Conservation (phyloP, 2,329 filamentous ascomycete genomes). For the Phialophora expanda region DNA sequence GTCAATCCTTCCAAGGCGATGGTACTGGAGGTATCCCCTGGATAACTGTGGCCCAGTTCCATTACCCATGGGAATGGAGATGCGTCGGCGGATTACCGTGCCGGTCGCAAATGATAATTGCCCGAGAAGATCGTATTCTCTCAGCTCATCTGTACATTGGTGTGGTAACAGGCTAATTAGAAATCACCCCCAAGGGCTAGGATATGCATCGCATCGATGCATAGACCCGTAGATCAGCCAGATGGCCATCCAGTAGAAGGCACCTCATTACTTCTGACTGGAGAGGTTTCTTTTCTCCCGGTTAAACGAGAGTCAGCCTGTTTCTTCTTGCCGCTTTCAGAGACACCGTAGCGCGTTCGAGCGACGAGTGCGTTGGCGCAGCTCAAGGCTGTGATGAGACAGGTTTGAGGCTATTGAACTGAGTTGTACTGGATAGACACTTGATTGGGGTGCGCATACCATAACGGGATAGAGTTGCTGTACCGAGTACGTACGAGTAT, state of each 20-base stretch:
- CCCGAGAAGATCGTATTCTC: not conserved
- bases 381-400: conserved; percentile 14
- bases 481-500: not conserved
- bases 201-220: conserved; percentile 16
- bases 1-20: not conserved
- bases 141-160: conserved; percentile 11
- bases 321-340: conserved; percentile 12
- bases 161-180: conserved; percentile 21
- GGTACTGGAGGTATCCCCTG: not conserved
- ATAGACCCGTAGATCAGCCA: conserved; percentile 15
- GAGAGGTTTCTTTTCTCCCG: conserved; percentile 14
- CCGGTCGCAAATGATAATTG: not conserved
- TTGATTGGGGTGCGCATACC: conserved; percentile 10
- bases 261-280: conserved; percentile 10
- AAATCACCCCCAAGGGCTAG: conserved; percentile 14
- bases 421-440: not conserved
- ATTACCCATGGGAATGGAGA: not conserved
- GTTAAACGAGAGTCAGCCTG: not conserved
- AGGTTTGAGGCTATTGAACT: not conserved
- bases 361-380: not conserved
- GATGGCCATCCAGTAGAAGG: conserved; percentile 10
- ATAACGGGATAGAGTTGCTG: not conserved
- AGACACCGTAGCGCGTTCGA: not conserved
- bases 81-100: not conserved
- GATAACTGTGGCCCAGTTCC: not conserved